These are phyloP conservation scores for Ceratobasidium sp. DNA, from an alignment of 1,284 basidiomycete species.

Conservation along the genomic window DNA sequence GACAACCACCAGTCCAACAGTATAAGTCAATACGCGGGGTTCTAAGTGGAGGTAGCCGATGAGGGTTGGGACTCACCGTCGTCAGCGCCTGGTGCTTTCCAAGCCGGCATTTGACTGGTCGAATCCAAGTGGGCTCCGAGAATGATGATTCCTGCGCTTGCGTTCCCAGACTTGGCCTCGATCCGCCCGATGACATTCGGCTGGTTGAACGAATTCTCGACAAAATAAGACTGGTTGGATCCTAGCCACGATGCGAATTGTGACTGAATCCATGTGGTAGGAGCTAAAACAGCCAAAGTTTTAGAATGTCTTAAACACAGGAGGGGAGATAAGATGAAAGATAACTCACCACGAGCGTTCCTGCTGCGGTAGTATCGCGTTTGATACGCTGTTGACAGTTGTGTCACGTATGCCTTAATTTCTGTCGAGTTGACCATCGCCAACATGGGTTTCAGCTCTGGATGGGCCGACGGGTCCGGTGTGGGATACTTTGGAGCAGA, in stretches of 20 bases:
- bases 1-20: not conserved
- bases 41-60: not conserved
- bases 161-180: conserved; percentile 51
- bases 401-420: conserved; percentile 34
- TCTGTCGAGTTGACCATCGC: conserved; percentile 38
- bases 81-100: conserved; percentile 63
- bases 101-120: conserved; percentile 21
- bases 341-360: conserved; percentile 36
- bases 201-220: conserved; percentile 54
- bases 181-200: conserved; percentile 70
- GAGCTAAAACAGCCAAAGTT: not conserved
- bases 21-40: not conserved
- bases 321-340: no score
- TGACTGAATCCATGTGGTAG: conserved; percentile 26
- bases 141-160: conserved; percentile 62
- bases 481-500: conserved; percentile 19
- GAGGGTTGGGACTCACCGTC: conserved; percentile 47
- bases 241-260: conserved; percentile 25
- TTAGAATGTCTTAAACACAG: no score
- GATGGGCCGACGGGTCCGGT: conserved; percentile 36
- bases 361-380: conserved; percentile 43
- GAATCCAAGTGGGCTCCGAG: conserved; percentile 67
- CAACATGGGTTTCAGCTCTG: conserved; percentile 37
- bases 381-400: conserved; percentile 37
- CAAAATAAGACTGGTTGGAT: conserved; percentile 4